A percentile compares a stretch with the other conserved stretches of the same genome.
Conservation (phyloP, 2,329 filamentous ascomycete species). For the Aspergillus hiratsukae region DNA sequence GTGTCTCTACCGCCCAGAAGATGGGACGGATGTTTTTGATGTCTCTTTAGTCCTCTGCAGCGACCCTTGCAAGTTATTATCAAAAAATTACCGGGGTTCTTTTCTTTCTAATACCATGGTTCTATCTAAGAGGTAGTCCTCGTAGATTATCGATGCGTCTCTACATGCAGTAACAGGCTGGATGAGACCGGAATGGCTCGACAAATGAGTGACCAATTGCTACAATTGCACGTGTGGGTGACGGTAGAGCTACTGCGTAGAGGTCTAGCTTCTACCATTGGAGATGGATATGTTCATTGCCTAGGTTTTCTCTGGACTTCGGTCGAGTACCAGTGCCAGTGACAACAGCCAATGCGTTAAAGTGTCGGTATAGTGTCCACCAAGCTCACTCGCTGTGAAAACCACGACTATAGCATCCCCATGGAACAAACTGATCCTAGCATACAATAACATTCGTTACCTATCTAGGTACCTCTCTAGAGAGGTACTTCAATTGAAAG, state of each 20-base stretch:
- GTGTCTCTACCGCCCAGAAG: conserved; percentile 31
- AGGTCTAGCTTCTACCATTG: too few relatives aligned
- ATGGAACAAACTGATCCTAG: background rate
- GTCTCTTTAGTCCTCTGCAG: conserved; percentile 39
- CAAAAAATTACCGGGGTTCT: conserved; percentile 36
- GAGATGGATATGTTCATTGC: too few relatives aligned
- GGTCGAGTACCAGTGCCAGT: background rate
- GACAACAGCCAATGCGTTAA: background rate
- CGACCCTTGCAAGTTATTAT: conserved; percentile 36
- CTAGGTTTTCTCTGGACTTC: too few relatives aligned
- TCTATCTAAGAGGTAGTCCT: conserved; percentile 7
- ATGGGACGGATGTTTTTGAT: conserved; percentile 36
- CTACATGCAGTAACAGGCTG: background rate
- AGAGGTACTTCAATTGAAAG: background rate
- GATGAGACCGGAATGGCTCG: background rate
- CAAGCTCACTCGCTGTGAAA: background rate
- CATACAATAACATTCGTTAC: background rate
- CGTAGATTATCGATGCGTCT: background rate
- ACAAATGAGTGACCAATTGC: background rate
- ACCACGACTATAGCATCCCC: background rate
- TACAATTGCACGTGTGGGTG: too few relatives aligned
- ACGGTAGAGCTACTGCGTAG: too few relatives aligned
- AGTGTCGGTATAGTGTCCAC: background rate
- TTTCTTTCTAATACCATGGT: conserved; percentile 15
- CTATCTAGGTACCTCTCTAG: too few relatives aligned